Conservation (phyloP, 805 yeast genomes). For the Jamesozyma lodderae region DNA sequence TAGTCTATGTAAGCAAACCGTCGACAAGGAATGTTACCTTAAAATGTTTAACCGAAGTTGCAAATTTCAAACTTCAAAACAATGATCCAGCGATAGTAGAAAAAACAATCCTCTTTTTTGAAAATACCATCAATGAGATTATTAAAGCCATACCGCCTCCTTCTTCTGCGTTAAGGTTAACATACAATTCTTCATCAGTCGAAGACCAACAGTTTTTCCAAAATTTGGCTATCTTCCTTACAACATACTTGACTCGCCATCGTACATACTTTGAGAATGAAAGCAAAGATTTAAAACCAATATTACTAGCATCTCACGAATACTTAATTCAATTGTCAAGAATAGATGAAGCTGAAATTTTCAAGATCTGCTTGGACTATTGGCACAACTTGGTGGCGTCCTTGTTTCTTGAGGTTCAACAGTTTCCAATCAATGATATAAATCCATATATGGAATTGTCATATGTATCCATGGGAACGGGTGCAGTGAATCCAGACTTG, state of each 20-base stretch:
- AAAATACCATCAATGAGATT: conserved; percentile 58
- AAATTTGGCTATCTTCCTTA: conserved; percentile 85
- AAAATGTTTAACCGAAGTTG: conserved; percentile 85
- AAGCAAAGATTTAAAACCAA: conserved; percentile 37
- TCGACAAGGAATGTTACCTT: conserved; percentile 74
- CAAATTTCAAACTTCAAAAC: conserved; percentile 50
- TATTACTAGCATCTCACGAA: conserved; percentile 61
- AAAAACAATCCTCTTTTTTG: conserved; percentile 58
- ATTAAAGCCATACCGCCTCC: conserved; percentile 54
- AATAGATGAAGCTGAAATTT: conserved; percentile 87
- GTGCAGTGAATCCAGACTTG: conserved; percentile 76
- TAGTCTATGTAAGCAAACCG: conserved; percentile 61
- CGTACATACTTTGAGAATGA: conserved; percentile 49
- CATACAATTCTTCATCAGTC: conserved; percentile 64
- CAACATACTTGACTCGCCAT: conserved; percentile 73
- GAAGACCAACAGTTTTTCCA: conserved; percentile 86
- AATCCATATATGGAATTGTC: conserved; percentile 37
- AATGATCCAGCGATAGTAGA: conserved; percentile 30
- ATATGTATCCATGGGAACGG: conserved; percentile 41
- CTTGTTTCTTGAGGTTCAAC: conserved; percentile 76
- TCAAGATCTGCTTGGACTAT: conserved; percentile 89
- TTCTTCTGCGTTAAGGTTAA: conserved; percentile 48
- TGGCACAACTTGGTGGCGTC: conserved; percentile 79
- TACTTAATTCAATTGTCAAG: conserved; percentile 74
- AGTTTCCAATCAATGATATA: conserved; percentile 42